Evolutionary conservation across 1,284 basidiomycete species (phyloP).

Genomic region (Cryptococcus amylolentus): DNA sequence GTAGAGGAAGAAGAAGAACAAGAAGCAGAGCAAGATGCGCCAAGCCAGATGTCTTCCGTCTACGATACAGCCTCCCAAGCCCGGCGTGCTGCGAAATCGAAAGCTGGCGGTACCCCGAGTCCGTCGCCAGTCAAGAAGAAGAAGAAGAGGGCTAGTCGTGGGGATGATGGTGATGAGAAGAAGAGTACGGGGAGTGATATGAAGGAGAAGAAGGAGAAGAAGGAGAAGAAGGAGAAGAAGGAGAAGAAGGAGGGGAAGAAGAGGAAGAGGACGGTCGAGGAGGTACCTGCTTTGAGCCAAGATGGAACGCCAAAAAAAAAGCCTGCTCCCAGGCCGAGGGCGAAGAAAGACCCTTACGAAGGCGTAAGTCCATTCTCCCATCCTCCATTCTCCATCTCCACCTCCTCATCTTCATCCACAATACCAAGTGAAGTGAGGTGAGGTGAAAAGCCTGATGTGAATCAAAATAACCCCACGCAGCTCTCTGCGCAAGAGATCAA

Average conservation of each 20-base stretch:
- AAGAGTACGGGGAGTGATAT: constrained; percentile 4
- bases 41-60: constrained; percentile 29
- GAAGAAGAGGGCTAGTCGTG: background rate
- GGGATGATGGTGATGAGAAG: background rate
- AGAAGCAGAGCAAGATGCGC: background rate
- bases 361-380: background rate
- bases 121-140: background rate
- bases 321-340: background rate
- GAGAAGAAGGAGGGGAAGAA: no score
- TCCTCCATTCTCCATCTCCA: background rate
- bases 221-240: background rate
- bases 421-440: no score
- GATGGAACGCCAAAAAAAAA: constrained; percentile 18
- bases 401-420: background rate
- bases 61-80: constrained; percentile 17
- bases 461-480: constrained; percentile 8
- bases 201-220: background rate
- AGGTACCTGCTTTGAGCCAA: constrained; percentile 4
- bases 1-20: background rate
- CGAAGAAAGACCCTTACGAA: background rate
- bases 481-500: constrained; percentile 36
- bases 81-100: no score
- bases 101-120: no score
- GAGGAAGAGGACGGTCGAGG: background rate
- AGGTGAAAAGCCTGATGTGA: no score